Evolutionary conservation across 202 grass and related monocot genomes (phyloP).

Genomic region (Digitaria exilis): DNA sequence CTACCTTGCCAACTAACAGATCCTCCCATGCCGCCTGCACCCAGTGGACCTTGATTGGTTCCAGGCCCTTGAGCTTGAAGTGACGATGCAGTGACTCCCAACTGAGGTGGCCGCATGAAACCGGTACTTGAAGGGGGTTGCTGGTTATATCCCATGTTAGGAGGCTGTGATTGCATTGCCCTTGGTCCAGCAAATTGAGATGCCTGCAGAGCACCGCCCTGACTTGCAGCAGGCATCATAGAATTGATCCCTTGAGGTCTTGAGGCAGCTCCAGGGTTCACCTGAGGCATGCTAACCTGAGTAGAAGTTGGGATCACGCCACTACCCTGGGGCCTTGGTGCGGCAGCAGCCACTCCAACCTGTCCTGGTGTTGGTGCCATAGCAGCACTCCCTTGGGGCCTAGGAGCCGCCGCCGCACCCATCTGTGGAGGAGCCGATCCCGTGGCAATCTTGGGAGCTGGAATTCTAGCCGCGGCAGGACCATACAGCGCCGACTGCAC

Average conservation of each 20-base stretch:
- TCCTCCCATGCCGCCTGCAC: slow-evolving; percentile 55
- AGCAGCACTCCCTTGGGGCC: slow-evolving; percentile 42
- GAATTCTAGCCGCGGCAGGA: slow-evolving; percentile 91
- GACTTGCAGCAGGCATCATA: slow-evolving; percentile 53
- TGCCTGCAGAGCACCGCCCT: slow-evolving; percentile 51
- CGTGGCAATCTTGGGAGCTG: slow-evolving; percentile 74
- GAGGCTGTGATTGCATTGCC: slow-evolving; percentile 46
- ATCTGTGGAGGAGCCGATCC: slow-evolving; percentile 49
- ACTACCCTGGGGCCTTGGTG: slow-evolving; percentile 48
- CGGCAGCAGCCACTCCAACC: neutral
- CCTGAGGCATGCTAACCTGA: slow-evolving; percentile 35
- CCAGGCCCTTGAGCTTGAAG: slow-evolving; percentile 58
- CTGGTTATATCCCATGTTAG: slow-evolving; percentile 72
- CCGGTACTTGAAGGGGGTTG: slow-evolving; percentile 59
- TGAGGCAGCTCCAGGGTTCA: slow-evolving; percentile 40
- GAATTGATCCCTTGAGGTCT: slow-evolving; percentile 56
- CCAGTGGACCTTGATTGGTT: slow-evolving; percentile 55
- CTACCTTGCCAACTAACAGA: slow-evolving; percentile 67
- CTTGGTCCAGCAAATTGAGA: slow-evolving; percentile 64
- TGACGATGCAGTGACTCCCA: slow-evolving; percentile 46
- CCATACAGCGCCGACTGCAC: slow-evolving; percentile 90
- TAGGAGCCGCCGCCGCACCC: slow-evolving; percentile 32
- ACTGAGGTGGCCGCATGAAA: slow-evolving; percentile 69
- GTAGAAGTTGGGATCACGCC: slow-evolving; percentile 35
- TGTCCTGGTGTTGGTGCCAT: slow-evolving; percentile 23